Conservation (phyloP, 2,329 filamentous ascomycete species). For the Fusarium illudens region DNA sequence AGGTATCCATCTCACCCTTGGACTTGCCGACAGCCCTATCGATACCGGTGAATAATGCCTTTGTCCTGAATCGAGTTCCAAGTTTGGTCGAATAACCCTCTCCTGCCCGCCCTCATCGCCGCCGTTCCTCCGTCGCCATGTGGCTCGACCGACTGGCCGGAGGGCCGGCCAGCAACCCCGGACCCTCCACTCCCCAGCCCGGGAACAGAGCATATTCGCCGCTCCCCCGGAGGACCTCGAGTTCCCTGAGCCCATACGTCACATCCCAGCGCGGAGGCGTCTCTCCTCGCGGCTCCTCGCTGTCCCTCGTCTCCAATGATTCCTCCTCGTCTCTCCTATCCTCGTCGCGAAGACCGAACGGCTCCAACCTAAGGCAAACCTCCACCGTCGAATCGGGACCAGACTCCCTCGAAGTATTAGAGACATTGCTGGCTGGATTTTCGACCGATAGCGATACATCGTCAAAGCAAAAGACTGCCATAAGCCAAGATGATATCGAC, state of each 20-base stretch:
- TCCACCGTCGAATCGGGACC: constrained; percentile 60
- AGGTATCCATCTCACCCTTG: constrained; percentile 13
- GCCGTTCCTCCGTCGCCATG: constrained; percentile 61
- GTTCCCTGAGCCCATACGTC: constrained; percentile 73
- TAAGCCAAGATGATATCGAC: constrained; percentile 64
- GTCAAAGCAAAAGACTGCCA: constrained; percentile 30
- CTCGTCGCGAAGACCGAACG: constrained; percentile 70
- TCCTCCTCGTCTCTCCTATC: constrained; percentile 79
- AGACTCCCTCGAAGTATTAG: constrained; percentile 77
- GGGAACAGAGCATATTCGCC: constrained; percentile 77
- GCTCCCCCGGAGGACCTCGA: constrained; percentile 71
- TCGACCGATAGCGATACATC: constrained; percentile 21
- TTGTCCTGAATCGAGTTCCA: constrained; percentile 5
- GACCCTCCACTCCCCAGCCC: constrained; percentile 67
- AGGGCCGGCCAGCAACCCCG: constrained; percentile 67
- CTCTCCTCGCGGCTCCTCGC: constrained; percentile 76
- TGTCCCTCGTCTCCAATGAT: constrained; percentile 79
- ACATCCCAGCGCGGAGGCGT: constrained; percentile 73
- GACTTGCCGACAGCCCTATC: constrained; percentile 5
- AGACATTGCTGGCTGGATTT: constrained; percentile 52
- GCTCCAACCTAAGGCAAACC: constrained; percentile 71
- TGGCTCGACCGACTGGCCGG: constrained; percentile 88
- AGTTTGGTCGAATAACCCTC: constrained; percentile 10
- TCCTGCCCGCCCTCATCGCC: constrained; percentile 1
- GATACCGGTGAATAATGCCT: constrained; percentile 15